Percentiles rank a stretch among this genome's conserved stretches.
These are phyloP conservation scores for Aureobasidium sp. DNA, from an alignment of 2,329 filamentous ascomycete genomes.

Conservation along the genomic window DNA sequence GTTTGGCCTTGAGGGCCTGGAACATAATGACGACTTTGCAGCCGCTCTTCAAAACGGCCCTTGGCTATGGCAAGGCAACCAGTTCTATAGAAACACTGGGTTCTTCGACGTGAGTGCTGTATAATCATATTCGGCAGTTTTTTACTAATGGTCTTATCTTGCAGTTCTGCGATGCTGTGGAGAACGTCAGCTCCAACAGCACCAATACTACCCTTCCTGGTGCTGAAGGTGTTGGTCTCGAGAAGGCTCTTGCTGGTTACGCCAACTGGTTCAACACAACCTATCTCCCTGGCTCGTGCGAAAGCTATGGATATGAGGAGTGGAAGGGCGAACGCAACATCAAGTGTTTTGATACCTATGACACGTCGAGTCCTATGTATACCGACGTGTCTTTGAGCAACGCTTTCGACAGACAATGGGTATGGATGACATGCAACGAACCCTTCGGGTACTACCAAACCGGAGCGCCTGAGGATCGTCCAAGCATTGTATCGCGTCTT, in stretches of 20 bases:
- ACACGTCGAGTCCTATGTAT: conserved; percentile 44
- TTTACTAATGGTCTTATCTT: too few species aligned
- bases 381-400: conserved; percentile 46
- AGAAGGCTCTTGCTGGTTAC: conserved; percentile 49
- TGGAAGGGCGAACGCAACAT: conserved; percentile 38
- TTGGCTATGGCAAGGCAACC: conserved; percentile 51
- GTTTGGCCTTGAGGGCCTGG: conserved; percentile 47
- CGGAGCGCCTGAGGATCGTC: conserved; percentile 40
- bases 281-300: conserved; percentile 44
- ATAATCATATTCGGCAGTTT: too few species aligned
- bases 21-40: conserved; percentile 49
- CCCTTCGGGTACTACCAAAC: conserved; percentile 54
- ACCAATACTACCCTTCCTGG: conserved; percentile 29
- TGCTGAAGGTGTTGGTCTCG: conserved; percentile 45
- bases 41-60: conserved; percentile 49
- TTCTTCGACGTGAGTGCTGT: too few species aligned
- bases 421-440: conserved; percentile 58
- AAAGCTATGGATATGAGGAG: conserved; percentile 40
- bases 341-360: conserved; percentile 50
- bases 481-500: conserved; percentile 48
- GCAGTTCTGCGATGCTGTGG: conserved; percentile 40
- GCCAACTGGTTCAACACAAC: conserved; percentile 46
- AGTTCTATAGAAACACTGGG: conserved; percentile 38
- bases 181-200: conserved; percentile 23
- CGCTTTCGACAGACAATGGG: conserved; percentile 46